Evolutionary conservation across 352 stramenopile genomes (phyloP).

Genomic region (Phytophthora crassamura): DNA sequence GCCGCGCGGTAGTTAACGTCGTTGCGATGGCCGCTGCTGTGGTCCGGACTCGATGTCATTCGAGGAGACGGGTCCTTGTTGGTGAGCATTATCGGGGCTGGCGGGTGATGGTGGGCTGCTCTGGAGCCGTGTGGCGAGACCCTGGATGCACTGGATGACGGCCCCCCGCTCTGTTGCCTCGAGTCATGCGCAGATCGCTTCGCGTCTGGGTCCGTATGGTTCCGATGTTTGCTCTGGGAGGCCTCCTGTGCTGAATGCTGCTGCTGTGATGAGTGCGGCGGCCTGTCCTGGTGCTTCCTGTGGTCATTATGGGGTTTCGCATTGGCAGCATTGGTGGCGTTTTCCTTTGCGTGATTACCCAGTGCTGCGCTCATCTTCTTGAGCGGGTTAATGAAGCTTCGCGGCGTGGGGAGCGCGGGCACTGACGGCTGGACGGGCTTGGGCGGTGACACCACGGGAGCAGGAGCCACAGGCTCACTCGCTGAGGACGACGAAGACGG

Average conservation of each 20-base stretch:
- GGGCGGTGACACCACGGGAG: conserved; percentile 17
- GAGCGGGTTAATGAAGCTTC: conserved; percentile 62
- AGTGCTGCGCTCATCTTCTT: conserved; percentile 67
- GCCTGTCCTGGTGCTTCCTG: conserved; percentile 35
- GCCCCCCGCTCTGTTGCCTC: conserved; percentile 23
- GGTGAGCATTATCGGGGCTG: conserved; percentile 26
- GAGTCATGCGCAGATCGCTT: conserved; percentile 45
- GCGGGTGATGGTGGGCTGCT: conserved; percentile 19
- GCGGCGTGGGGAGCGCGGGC: conserved; percentile 35
- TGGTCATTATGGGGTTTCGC: conserved; percentile 45
- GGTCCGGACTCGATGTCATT: conserved; percentile 24
- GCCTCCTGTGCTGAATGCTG: conserved; percentile 24
- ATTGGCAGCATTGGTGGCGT: conserved; percentile 36
- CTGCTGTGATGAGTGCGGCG: conserved; percentile 32
- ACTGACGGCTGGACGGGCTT: conserved; percentile 32
- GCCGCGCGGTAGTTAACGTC: conserved; percentile 36
- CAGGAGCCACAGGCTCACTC: conserved; percentile 18
- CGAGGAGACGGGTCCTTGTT: conserved; percentile 35
- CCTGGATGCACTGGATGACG: conserved; percentile 19
- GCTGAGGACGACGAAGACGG: conserved; percentile 20
- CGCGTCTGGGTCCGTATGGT: conserved; percentile 44
- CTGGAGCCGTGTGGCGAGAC: conserved; percentile 28
- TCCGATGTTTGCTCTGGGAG: conserved; percentile 33
- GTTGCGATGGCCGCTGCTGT: conserved; percentile 28
- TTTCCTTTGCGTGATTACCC: conserved; percentile 54